phyloP scores from a whole-genome alignment of 2,329 filamentous ascomycete genomes.

The Cercospora sp. region DNA sequence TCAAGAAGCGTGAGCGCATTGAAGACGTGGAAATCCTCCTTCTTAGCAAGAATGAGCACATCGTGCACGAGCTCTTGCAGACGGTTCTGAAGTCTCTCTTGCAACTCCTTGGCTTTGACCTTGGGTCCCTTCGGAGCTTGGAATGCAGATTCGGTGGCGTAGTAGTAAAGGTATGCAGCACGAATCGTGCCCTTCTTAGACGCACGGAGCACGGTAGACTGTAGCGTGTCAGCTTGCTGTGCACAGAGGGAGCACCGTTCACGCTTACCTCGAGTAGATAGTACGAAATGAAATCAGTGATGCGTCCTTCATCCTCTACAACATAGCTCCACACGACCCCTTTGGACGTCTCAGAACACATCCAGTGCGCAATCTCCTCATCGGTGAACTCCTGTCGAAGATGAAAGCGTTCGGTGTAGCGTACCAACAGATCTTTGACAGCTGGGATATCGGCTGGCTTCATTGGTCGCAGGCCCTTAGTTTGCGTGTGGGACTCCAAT shows the following conservation, averaged over 20 bases:
- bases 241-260: not conserved
- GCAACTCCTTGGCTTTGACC: conserved; percentile 52
- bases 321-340: conserved; percentile 94
- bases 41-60: conserved; percentile 81
- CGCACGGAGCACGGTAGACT: conserved; percentile 82
- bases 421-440: conserved; percentile 71
- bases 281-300: conserved; percentile 97
- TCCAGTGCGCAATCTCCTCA: conserved; percentile 85
- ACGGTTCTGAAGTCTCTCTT: conserved; percentile 68
- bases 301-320: conserved; percentile 72
- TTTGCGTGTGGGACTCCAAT: conserved; percentile 68
- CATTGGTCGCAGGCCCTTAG: conserved; percentile 77
- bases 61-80: conserved; percentile 81
- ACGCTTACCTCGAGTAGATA: conserved; percentile 71
- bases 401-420: conserved; percentile 78
- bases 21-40: conserved; percentile 88
- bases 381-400: conserved; percentile 78
- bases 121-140: conserved; percentile 23
- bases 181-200: conserved; percentile 72
- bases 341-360: conserved; percentile 71
- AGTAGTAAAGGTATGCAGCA: conserved; percentile 97
- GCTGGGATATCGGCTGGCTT: conserved; percentile 72
- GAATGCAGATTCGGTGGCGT: conserved; percentile 80
- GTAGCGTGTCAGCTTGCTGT: conserved; percentile 14
- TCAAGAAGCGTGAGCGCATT: conserved; percentile 93